These are phyloP conservation scores for Acer negundo DNA, from an alignment of 345 rosid genomes.

Conservation along the genomic window DNA sequence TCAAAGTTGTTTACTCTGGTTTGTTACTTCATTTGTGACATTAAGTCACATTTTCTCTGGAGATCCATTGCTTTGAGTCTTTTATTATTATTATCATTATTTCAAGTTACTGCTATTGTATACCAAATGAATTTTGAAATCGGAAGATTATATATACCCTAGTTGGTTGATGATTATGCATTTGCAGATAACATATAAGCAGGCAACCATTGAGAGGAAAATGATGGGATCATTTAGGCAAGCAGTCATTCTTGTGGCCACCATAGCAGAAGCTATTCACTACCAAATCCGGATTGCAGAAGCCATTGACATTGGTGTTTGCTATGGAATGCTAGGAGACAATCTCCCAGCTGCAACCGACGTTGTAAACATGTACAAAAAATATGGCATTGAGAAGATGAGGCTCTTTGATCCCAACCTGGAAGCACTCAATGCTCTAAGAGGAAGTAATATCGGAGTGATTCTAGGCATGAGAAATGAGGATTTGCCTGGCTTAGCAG, in stretches of 20 bases:
- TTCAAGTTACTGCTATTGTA: too few species aligned
- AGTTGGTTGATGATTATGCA: too few species aligned
- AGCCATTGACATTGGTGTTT: conserved; percentile 17
- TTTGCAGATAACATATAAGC: too few species aligned
- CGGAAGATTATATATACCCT: too few species aligned
- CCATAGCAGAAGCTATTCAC: background rate
- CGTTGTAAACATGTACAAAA: conserved; percentile 19
- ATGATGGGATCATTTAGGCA: background rate
- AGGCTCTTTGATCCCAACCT: conserved; percentile 25
- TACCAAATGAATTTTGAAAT: too few species aligned
- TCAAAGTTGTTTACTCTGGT: too few species aligned
- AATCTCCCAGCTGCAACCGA: conserved; percentile 16
- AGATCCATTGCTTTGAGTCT: too few species aligned
- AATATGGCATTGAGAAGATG: background rate
- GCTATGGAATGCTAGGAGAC: conserved; percentile 18
- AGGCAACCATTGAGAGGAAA: background rate
- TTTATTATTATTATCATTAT: too few species aligned
- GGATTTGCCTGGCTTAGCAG: conserved; percentile 13
- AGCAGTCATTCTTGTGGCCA: background rate
- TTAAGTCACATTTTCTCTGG: too few species aligned
- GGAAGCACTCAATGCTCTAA: conserved; percentile 8
- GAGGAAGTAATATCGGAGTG: background rate
- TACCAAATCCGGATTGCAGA: background rate
- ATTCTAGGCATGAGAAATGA: conserved; percentile 15
- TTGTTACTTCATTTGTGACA: too few species aligned